Base-by-base conservation (phyloP, 1,139 yeast species). In the Geotrichum australiense region DNA sequence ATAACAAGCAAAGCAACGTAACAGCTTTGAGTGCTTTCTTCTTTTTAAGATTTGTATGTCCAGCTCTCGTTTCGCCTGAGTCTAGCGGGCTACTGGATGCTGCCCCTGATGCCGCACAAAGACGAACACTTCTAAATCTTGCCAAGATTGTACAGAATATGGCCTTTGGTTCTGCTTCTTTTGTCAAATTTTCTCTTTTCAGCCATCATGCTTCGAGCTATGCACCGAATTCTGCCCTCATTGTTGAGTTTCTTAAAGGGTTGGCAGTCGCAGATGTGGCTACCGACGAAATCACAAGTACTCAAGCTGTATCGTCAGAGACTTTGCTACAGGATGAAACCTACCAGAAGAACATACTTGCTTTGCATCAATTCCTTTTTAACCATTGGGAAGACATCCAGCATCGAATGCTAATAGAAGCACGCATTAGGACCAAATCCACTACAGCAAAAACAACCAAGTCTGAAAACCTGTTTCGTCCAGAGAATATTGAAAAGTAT, bases 11-110 rank as follows among this genome's bases (percentile, higher is more conserved):
- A 28, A 42, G 40, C 78, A 43, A 66, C 76, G 30, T 62, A 71
- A 70, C 78, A 39, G 91, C 94, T 0, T 83, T 84, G 18, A 93
- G 94, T 0, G 82, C 94, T 0, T 86, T 84, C 55, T 64, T 86
- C 31, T 85, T 86, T 56, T 66, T 87, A 50, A 69, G 95, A 48
- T 80, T 83, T 50, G 70, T 84, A 41, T 85, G 94, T 55, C 96
- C 96, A 3, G 89, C 89, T 0, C 72, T 87, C 43, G 85, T 86
- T 5, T 77, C 87, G 38, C 95, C 95, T 0, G 93, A 83, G 48
- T 69, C 79, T 5, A 74, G 78, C 37, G 58, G 58, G 6, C 42
- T 61, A 12, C 43, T 61, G 14, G 55, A 53, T 15, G 41, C 35
- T 18, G 47, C 59, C 5, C 60, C 59, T 3, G 25, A 56, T 10